A percentile compares a stretch with the other conserved stretches of the same genome.
Evolutionary conservation across 2,329 filamentous ascomycete species (phyloP).

Genomic region (Tolypocladium inflatum): DNA sequence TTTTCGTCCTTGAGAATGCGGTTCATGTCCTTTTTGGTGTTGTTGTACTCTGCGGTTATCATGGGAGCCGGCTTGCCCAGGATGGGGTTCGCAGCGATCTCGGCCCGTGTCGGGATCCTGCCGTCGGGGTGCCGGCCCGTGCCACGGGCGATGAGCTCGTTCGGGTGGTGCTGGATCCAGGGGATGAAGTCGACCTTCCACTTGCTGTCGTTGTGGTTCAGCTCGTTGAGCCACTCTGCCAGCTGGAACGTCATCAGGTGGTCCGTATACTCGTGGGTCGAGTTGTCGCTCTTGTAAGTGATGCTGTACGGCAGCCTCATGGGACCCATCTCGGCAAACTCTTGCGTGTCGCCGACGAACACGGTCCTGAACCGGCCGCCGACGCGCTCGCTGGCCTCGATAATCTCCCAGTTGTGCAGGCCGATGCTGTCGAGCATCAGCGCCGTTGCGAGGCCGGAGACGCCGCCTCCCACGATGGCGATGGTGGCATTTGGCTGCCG

Average conservation of each 20-base stretch:
- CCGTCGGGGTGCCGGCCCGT: slow-evolving; percentile 16
- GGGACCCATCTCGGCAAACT: slow-evolving; percentile 28
- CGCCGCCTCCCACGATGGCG: slow-evolving; percentile 27
- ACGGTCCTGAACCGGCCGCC: slow-evolving; percentile 33
- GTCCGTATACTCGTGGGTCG: slow-evolving; percentile 30
- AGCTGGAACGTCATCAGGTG: slow-evolving; percentile 33
- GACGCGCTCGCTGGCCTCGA: slow-evolving; percentile 29
- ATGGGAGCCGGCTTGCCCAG: slow-evolving; percentile 11
- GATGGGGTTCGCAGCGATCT: slow-evolving; percentile 9
- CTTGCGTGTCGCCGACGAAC: slow-evolving; percentile 28
- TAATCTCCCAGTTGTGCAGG: slow-evolving; percentile 33
- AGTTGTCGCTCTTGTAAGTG: slow-evolving; percentile 28
- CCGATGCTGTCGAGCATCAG: slow-evolving; percentile 32
- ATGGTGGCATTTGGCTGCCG: slow-evolving; percentile 11
- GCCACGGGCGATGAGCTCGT: slow-evolving; percentile 15
- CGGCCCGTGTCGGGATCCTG: slow-evolving; percentile 9
- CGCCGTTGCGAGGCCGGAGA: slow-evolving; percentile 15
- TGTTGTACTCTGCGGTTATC: slow-evolving; percentile 10
- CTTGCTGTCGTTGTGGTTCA: slow-evolving; percentile 21
- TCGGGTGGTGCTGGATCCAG: slow-evolving; percentile 27
- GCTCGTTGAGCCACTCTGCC: slow-evolving; percentile 26
- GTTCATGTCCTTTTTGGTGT: slow-evolving; percentile 9
- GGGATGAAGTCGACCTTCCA: slow-evolving; percentile 30
- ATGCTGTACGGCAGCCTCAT: slow-evolving; percentile 33
- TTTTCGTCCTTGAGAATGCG: slow-evolving; percentile 7